A percentile compares a stretch with the other conserved stretches of the same genome.
phyloP scores from a whole-genome alignment of 345 rosid genomes.

The Dipteronia dyeriana region DNA sequence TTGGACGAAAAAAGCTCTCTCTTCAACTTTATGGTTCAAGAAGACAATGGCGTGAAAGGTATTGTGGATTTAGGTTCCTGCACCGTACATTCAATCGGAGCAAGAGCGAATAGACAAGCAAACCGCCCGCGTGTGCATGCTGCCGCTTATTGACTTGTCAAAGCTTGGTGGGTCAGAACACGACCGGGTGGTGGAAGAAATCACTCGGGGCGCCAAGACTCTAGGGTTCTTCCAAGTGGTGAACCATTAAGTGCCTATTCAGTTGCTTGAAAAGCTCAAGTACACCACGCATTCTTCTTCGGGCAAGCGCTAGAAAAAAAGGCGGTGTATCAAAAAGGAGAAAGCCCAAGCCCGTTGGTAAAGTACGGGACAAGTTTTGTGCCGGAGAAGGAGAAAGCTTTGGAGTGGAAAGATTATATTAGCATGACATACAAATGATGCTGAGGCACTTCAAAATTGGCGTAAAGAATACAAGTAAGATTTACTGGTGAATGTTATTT shows the following conservation, averaged over 20 bases:
- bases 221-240: conserved; percentile 62
- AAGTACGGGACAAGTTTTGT: conserved; percentile 57
- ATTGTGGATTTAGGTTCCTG: conserved; percentile 50
- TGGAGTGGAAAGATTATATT: conserved; percentile 68
- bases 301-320: conserved; percentile 41
- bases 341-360: conserved; percentile 51
- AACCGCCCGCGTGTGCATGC: conserved; percentile 5
- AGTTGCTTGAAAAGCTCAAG: conserved; percentile 47
- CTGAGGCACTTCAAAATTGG: conserved; percentile 54
- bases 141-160: conserved; percentile 46
- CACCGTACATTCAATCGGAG: conserved; percentile 27
- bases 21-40: conserved; percentile 48
- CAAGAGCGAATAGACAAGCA: conserved; percentile 44
- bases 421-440: conserved; percentile 51
- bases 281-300: conserved; percentile 47
- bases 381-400: conserved; percentile 57
- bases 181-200: conserved; percentile 34
- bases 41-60: conserved; percentile 61
- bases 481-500: too few species aligned
- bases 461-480: conserved; percentile 49
- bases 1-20: conserved; percentile 35
- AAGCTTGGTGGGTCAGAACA: conserved; percentile 44
- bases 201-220: conserved; percentile 45
- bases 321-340: conserved; percentile 39
- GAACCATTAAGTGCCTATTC: conserved; percentile 51